Percentiles rank a stretch among this genome's conserved stretches.
Conservation (phyloP, 2,329 filamentous ascomycete species). For the Catunica adiposa region DNA sequence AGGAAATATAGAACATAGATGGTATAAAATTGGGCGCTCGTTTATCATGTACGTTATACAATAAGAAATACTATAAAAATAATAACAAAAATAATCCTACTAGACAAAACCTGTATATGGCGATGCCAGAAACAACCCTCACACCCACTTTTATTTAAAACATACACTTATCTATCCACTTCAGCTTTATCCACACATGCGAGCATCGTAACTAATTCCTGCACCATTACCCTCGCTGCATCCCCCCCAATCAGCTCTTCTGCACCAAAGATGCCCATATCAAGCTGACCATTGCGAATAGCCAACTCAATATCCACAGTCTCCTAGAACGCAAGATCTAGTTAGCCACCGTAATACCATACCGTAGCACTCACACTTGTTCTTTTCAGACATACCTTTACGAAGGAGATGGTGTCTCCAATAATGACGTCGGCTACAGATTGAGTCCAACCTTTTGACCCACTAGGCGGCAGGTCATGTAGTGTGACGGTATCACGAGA, state of each 20-base stretch:
- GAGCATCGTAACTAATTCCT: background rate
- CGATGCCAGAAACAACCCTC: background rate
- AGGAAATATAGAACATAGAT: too few relatives aligned
- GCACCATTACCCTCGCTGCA: background rate
- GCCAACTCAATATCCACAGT: constrained; percentile 12
- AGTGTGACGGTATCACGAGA: background rate
- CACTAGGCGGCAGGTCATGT: background rate
- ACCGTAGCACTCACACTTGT: background rate
- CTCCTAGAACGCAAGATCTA: background rate
- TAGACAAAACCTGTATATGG: background rate
- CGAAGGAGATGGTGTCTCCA: background rate
- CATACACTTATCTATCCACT: too few relatives aligned
- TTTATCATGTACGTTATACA: too few relatives aligned
- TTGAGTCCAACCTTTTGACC: background rate
- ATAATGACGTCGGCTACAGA: background rate
- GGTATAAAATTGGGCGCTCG: too few relatives aligned
- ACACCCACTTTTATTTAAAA: too few relatives aligned
- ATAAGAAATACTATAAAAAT: too few relatives aligned
- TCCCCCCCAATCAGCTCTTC: background rate
- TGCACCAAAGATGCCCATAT: constrained; percentile 10
- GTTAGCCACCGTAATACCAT: background rate
- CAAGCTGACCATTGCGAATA: background rate
- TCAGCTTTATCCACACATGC: background rate
- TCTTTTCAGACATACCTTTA: background rate
- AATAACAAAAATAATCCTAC: too few relatives aligned